Evolutionary conservation across 2,329 filamentous ascomycete genomes (phyloP), one percentile per base, ranked within the genome.

Genomic region (Pyricularia grisea): DNA sequence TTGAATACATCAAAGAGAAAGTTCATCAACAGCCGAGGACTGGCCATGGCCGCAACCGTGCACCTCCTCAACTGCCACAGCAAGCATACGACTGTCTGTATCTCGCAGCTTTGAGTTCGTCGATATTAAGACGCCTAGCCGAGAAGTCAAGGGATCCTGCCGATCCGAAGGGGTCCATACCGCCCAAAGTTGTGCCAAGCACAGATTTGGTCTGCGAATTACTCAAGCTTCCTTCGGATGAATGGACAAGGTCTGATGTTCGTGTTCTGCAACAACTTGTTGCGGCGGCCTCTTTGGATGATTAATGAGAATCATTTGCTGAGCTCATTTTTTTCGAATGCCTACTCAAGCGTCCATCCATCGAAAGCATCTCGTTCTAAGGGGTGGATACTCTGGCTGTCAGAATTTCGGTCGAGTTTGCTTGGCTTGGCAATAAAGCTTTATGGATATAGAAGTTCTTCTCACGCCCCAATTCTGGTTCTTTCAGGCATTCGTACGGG

Each of bases 101-200:
- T 74, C 90, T 94, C 50, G 87, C 90, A 4, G 85, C 88, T 23
- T 85, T 91, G 63, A 88, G 89, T 2, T 82, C 93, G 65, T 86
- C 87, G 11, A 84, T 93, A 68, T 78, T 94, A n/a, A 85, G 86
- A 71, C 85, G 86, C 70, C 78, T 94, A 28, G 85, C 86, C 2
- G 90, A 93, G 75, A 93, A 92, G 78, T 86, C 83, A 42, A 82
- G 77, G 74, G 89, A 86, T 76, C 85, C 81, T n/a, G 84, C 81
- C 70, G 81, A 85, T 68, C 77, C 82, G 12, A 76, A 76, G 6
- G 79, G 79, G 10, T 81, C 82, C 42, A 81, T 91, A 69, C 88
- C 90, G 7, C 81, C 85, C 1, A 84, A 85, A 66, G 84, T 89
- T 12, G 78, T 93, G 66, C 91, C 91, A 2, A 85, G 86, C 30